Base-by-base conservation (phyloP, 2,329 filamentous ascomycete species). In the Scedosporium aurantiacum region DNA sequence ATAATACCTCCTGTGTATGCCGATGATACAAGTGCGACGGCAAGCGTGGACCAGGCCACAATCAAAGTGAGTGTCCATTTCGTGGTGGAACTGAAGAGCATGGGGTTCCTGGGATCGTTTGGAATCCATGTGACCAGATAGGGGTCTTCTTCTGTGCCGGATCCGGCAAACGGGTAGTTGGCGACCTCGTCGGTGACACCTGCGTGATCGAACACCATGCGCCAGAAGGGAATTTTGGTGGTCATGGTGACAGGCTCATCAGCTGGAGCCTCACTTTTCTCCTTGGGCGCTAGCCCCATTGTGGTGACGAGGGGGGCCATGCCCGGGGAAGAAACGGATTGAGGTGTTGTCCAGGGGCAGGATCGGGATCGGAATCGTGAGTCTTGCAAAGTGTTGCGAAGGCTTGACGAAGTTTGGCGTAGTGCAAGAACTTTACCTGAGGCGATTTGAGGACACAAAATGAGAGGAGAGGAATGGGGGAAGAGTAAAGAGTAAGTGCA, bases 51-150 rank as follows among this genome's bases (percentile, higher is more conserved):
- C 28, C 87, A 67, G 12, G 87, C 86, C 62, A 87, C 82, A 8
- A 62, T 40, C 60, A 82, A 68, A 1, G 85, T 87, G 64, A 87
- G 82, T 32, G 70, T 69, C 87, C 88, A 91, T 74, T 90, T 90
- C 71, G 80, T 81, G 28, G 68, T 61, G 1, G 68, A 63, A 8
- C 79, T 73, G 66, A 84, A 88, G 57, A 76, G 75, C 78, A 87
- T 81, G 0, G 88, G 86, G 70, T 91, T 88, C 65, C 83, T 81
- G 8, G 81, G 79, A 69, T 91, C 88, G 60, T 83, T 72, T n/a
- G 82, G 79, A 23, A 90, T 79, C 74, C 86, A 91, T 61, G 83
- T 81, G 65, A 91, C 86, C 37, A 84, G 73, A 65, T 82, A 91
- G 1, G 88, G 88, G 47, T 86, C 82, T 50, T 87, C 82, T 7